Conservation (phyloP, 176 grass and related monocot genomes). For the Oryza glaberrima region DNA sequence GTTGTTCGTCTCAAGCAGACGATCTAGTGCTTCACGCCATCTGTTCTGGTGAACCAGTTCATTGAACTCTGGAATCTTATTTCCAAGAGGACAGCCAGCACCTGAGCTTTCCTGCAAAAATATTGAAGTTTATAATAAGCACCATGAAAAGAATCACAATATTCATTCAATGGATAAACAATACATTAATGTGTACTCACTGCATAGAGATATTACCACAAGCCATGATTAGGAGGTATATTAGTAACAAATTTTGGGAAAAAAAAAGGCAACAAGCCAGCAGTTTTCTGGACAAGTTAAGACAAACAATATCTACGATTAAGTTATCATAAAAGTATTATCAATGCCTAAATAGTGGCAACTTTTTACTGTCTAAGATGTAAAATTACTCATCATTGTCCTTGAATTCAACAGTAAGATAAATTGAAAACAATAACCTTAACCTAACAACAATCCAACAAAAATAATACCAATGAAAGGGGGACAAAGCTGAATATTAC, state of each 20-base stretch:
- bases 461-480: not conserved
- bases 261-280: slow-evolving; percentile 6
- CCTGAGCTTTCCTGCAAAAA: slow-evolving; percentile 83
- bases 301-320: not conserved
- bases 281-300: slow-evolving; percentile 1
- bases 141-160: slow-evolving; percentile 3
- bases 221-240: slow-evolving; percentile 17
- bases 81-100: slow-evolving; percentile 97
- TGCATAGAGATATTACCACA: not conserved
- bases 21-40: slow-evolving; percentile 94
- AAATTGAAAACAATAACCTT: slow-evolving; percentile 14
- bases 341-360: not conserved
- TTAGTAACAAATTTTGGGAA: not conserved
- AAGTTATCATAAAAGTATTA: not conserved
- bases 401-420: slow-evolving; percentile 18
- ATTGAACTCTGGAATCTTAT: slow-evolving; percentile 98
- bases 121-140: not conserved
- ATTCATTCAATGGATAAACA: slow-evolving; percentile 19
- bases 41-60: slow-evolving; percentile 94
- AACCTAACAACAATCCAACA: slow-evolving; percentile 9
- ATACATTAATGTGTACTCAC: not conserved
- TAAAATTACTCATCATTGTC: not conserved
- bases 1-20: slow-evolving; percentile 95
- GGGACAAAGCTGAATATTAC: slow-evolving; percentile 38
- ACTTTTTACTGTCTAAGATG: slow-evolving; percentile 1